These are phyloP conservation scores for Isoetes engelmannii DNA, from an alignment of 83 land plant species.

Conservation along the genomic window DNA sequence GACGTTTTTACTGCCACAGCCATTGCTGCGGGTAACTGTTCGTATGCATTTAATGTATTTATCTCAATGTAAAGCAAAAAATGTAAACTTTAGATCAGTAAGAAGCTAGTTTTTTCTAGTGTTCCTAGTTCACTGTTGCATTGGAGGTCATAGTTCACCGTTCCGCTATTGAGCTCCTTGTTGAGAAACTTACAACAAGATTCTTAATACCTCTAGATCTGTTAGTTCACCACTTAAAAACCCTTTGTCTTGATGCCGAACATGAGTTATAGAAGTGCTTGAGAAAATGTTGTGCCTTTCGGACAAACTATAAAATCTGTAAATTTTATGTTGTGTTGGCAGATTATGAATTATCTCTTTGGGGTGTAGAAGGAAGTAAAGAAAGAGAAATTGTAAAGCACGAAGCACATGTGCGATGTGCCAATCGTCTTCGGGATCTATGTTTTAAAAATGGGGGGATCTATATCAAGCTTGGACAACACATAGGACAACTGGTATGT, in stretches of 20 bases:
- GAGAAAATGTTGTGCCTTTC: too few species aligned
- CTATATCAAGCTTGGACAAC: constrained; percentile 97
- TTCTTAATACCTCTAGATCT: too few species aligned
- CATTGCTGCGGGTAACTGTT: constrained; percentile 48
- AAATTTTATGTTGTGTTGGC: constrained; percentile 3
- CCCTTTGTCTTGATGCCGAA: too few species aligned
- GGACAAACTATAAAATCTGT: too few species aligned
- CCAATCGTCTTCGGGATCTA: constrained; percentile 61
- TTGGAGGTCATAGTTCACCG: too few species aligned
- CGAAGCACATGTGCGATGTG: constrained; percentile 71
- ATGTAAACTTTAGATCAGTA: background rate
- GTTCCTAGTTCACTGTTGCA: background rate
- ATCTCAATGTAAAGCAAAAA: too few species aligned
- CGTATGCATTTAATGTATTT: background rate
- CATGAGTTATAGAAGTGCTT: too few species aligned
- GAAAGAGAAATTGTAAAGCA: constrained; percentile 49
- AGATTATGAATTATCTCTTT: constrained; percentile 83
- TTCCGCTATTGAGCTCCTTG: background rate
- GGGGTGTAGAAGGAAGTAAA: constrained; percentile 58
- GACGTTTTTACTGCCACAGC: constrained; percentile 52
- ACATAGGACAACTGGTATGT: constrained; percentile 80
- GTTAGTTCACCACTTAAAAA: too few species aligned
- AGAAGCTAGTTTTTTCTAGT: background rate
- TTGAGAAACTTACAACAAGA: too few species aligned
- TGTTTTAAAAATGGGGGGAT: constrained; percentile 94